phyloP scores from a whole-genome alignment of 169 alveolate genomes.

The Plasmodium malariae region DNA sequence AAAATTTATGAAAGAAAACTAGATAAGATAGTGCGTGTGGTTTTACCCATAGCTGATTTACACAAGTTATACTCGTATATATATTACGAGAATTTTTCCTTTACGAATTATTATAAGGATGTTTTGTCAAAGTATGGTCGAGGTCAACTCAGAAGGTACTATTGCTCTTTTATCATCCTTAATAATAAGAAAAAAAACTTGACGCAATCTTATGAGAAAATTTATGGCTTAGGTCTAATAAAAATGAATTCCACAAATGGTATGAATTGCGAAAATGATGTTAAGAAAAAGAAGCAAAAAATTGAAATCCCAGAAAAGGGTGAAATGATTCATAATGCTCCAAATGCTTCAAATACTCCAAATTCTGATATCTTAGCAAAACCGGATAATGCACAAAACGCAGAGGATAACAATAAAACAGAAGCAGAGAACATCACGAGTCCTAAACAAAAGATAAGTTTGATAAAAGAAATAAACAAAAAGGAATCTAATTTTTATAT shows the following conservation, averaged over 20 bases:
- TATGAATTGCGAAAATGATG: not conserved
- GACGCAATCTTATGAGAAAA: slow-evolving; percentile 1
- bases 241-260: not conserved
- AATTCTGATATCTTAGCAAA: no score
- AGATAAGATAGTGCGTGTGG: slow-evolving; percentile 55
- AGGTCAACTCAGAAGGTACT: slow-evolving; percentile 5
- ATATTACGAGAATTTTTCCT: slow-evolving; percentile 55
- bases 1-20: slow-evolving; percentile 40
- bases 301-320: not conserved
- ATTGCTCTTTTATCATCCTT: slow-evolving; percentile 26
- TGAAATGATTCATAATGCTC: no score
- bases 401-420: no score
- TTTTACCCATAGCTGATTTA: slow-evolving; percentile 61
- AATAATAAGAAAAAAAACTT: slow-evolving; percentile 21
- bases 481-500: not conserved
- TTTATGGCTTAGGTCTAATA: slow-evolving; percentile 23
- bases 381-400: no score
- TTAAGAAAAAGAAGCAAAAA: not conserved
- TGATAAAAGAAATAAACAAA: no score
- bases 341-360: no score
- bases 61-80: slow-evolving; percentile 61
- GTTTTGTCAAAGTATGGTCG: slow-evolving; percentile 16
- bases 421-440: no score
- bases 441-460: not conserved
- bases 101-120: slow-evolving; percentile 45